phyloP scores from a whole-genome alignment of 108 stramenopile species.

The Mediolabrus comicus region DNA sequence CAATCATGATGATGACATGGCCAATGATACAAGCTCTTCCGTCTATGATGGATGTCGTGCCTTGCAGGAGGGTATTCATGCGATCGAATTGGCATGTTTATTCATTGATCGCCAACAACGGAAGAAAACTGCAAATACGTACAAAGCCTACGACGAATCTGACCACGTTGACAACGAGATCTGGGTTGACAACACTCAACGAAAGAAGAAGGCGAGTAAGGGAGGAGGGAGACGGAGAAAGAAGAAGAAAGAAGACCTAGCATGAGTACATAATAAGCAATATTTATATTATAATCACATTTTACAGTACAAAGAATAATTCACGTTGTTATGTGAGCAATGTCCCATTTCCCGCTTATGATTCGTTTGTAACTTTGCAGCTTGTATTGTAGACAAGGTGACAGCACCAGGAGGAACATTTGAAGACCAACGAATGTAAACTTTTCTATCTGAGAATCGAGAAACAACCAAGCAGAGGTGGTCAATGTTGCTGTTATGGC shows the following conservation, averaged over 20 bases:
- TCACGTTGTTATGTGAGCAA: slow-evolving; percentile 25
- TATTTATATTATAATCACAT: background rate
- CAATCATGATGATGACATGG: background rate
- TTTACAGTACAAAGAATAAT: background rate
- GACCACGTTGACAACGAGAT: background rate
- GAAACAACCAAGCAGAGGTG: slow-evolving; percentile 20
- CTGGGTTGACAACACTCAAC: background rate
- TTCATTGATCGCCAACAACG: slow-evolving; percentile 26
- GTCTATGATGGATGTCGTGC: background rate
- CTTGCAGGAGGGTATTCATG: slow-evolving; percentile 17
- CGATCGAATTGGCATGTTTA: slow-evolving; percentile 16
- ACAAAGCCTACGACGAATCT: background rate
- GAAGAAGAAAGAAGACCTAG: background rate
- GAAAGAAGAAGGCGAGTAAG: background rate
- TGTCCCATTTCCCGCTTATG: slow-evolving; percentile 73
- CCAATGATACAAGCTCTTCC: background rate
- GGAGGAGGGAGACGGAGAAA: background rate
- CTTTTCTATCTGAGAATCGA: slow-evolving; percentile 25
- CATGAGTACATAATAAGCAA: too few relatives aligned
- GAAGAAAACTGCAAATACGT: background rate
- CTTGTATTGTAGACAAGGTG: slow-evolving; percentile 48
- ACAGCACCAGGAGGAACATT: slow-evolving; percentile 32
- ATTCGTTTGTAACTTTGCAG: slow-evolving; percentile 50
- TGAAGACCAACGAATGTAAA: slow-evolving; percentile 33
- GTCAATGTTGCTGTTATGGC: slow-evolving; percentile 16